A percentile compares a stretch with the other conserved stretches of the same genome.
Conservation (phyloP, 495 filamentous ascomycete species). For the Cryomyces minteri region DNA sequence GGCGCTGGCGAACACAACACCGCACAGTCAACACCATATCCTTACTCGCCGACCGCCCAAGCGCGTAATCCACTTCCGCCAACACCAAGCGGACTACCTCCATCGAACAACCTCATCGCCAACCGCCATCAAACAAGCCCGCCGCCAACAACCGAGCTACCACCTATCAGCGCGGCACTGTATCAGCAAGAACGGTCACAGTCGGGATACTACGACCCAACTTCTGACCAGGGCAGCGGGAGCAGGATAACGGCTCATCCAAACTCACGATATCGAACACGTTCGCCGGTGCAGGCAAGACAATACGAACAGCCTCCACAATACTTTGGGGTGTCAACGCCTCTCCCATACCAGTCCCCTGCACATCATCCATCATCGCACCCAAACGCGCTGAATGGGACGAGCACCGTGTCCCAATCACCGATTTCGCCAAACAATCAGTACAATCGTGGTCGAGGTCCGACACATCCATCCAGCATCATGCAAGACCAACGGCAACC, state of each 20-base stretch:
- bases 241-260: not conserved
- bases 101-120: conserved; percentile 6
- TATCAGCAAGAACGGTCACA: conserved; percentile 13
- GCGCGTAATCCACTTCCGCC: conserved; percentile 8
- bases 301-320: not conserved
- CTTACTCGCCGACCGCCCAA: conserved; percentile 12
- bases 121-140: conserved; percentile 11
- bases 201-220: conserved; percentile 30
- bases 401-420: not conserved
- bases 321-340: not conserved
- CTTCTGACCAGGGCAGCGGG: conserved; percentile 20
- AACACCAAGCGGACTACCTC: conserved; percentile 4
- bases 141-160: conserved; percentile 15
- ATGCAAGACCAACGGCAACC: too few relatives aligned
- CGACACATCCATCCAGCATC: not conserved
- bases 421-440: not conserved
- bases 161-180: conserved; percentile 14
- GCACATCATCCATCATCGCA: not conserved
- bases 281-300: not conserved
- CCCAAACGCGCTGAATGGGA: not conserved
- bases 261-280: too few relatives aligned
- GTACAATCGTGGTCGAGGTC: not conserved
- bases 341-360: not conserved
- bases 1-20: too few relatives aligned
- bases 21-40: conserved; percentile 4